Evolutionary conservation across 2,329 filamentous ascomycete species (phyloP).

Genomic region (Verticillium albo-atrum): DNA sequence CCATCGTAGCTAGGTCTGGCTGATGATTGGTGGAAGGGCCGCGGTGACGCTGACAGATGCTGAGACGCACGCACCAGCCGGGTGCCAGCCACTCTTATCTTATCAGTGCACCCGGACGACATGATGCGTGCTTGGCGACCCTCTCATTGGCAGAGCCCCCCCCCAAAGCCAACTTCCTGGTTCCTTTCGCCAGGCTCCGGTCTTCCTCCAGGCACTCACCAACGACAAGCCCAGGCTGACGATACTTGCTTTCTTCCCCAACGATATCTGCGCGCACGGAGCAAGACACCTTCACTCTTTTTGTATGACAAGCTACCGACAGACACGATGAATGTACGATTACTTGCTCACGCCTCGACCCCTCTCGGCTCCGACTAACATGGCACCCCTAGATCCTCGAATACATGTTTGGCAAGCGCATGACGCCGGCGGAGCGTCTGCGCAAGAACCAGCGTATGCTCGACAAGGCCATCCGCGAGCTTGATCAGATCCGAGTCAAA

Average conservation of each 20-base stretch:
- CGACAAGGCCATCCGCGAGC: constrained; percentile 94
- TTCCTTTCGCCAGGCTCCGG: not conserved
- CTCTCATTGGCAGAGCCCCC: not conserved
- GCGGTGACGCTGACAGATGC: not conserved
- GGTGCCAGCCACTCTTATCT: not conserved
- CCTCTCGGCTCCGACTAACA: not conserved
- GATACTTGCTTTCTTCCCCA: not conserved
- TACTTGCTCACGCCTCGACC: not conserved
- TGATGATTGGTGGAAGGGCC: not conserved
- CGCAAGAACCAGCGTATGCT: constrained; percentile 94
- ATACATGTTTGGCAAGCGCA: constrained; percentile 99
- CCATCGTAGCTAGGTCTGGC: not conserved
- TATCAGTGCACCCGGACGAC: too few species aligned
- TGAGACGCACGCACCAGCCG: not conserved
- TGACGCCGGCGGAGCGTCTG: constrained; percentile 90
- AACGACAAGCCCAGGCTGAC: too few species aligned
- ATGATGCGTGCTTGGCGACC: not conserved
- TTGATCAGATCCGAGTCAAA: constrained; percentile 92
- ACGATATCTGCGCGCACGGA: too few species aligned
- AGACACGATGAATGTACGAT: constrained; percentile 53
- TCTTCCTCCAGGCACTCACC: not conserved
- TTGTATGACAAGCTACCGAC: not conserved
- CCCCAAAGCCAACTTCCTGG: not conserved
- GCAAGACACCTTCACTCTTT: too few species aligned
- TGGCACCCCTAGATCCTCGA: constrained; percentile 75